Base-by-base conservation (phyloP, 768 basidiomycete species). In the Mycena pura region DNA sequence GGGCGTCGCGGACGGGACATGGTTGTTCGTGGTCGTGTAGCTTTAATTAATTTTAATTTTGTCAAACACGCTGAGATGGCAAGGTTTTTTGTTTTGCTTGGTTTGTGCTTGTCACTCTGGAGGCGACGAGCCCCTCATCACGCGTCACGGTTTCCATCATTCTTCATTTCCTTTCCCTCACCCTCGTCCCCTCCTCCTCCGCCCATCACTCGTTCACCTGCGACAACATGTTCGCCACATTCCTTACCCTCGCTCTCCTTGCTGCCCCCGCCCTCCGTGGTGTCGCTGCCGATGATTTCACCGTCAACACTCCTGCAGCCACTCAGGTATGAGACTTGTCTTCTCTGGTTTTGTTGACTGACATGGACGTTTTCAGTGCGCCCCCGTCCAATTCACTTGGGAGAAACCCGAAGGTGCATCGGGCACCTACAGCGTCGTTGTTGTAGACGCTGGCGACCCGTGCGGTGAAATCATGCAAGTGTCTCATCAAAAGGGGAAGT, bases 161-260 rank as follows among this genome's bases (percentile, higher is more conserved):
- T 36, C 34, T 46, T 51, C 56, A 29, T 49, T 59, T 68, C 52
- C 64, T 51, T 60, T 60, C 68, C 66, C 70, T 64, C 64, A 49
- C 68, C 72, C 65, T 57, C 62, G 62, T 67, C 70, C 65, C 70
- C 66, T 63, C 63, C 62, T 67, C 70, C 44, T 69, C 64, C 52
- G 36, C 70, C 64, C 68, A 72, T 67, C 58, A 64, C 63, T 67
- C 68, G 65, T 64, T 56, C 69, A 64, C 69, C 57, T 69, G 65
- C 61, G 66, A 75, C 59, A 83, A 74, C 76, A 93, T 93, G 92
- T 87, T 87, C 84, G 78, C 85, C 79, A 90, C 92, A 77, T 76
- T 93, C 90, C 50, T 91, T 91, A 82, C 83, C 61, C 72, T 85
- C 77, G 80, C 89, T 69, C 84, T 92, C 87, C 76, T 92, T 79